Percentiles rank a stretch among this genome's conserved stretches.
Evolutionary conservation across 2,329 filamentous ascomycete species (phyloP).

Genomic region (Epichloe gansuensis): DNA sequence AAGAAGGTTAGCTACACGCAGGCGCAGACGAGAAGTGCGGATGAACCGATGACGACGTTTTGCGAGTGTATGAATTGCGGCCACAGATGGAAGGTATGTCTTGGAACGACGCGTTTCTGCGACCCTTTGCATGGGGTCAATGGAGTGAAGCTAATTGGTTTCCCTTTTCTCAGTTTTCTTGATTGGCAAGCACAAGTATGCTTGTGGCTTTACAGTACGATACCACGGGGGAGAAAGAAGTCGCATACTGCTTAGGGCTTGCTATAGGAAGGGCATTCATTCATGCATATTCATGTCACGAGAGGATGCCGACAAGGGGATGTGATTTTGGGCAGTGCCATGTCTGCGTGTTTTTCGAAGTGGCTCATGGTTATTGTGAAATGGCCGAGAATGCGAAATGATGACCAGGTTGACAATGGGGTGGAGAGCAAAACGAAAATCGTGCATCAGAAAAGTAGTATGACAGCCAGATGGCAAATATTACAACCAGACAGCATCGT

Average conservation of each 20-base stretch:
- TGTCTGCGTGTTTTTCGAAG: too few relatives aligned
- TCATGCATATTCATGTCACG: too few relatives aligned
- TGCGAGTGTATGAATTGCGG: conserved; percentile 60
- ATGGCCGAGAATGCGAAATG: background rate
- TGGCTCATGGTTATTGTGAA: background rate
- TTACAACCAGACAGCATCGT: too few relatives aligned
- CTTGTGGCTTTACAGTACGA: conserved; percentile 1
- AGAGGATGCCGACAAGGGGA: too few relatives aligned
- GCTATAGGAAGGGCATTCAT: too few relatives aligned
- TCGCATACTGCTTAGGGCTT: background rate
- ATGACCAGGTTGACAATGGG: background rate
- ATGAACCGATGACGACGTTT: conserved; percentile 82
- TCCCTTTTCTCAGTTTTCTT: background rate
- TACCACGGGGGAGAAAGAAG: background rate
- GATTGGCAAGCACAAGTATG: background rate
- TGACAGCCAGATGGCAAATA: background rate
- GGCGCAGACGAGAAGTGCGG: conserved; percentile 87
- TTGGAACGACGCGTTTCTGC: background rate
- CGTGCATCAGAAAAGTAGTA: background rate
- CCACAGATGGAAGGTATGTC: conserved; percentile 57
- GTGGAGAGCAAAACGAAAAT: background rate
- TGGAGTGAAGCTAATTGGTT: background rate
- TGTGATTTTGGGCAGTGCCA: too few relatives aligned
- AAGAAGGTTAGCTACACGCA: conserved; percentile 93
- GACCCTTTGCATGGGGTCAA: background rate